Conservation (phyloP, 208 protist genomes). For the Acanthamoeba sp. region DNA sequence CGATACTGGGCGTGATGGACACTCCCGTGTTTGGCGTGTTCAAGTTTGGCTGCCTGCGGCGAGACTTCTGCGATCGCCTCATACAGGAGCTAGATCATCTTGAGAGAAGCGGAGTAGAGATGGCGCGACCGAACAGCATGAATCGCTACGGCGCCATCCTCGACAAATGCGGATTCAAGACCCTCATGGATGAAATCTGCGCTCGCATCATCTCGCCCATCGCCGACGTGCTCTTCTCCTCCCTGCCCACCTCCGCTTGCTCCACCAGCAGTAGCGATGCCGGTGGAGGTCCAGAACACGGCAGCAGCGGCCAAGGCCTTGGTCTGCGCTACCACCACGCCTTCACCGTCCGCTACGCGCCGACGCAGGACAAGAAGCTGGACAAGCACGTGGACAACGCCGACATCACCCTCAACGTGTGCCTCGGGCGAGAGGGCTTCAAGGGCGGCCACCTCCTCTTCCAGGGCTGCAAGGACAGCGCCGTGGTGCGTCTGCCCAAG, state of each 20-base stretch:
- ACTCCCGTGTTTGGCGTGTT: constrained; percentile 47
- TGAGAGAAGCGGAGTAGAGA: constrained; percentile 16
- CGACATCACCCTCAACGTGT: constrained; percentile 70
- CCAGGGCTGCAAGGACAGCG: constrained; percentile 49
- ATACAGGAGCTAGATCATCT: constrained; percentile 59
- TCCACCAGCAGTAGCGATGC: neutral
- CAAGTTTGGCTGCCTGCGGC: constrained; percentile 21
- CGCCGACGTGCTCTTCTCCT: constrained; percentile 20
- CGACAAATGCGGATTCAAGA: neutral
- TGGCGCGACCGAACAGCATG: constrained; percentile 63
- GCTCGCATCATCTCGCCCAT: constrained; percentile 47
- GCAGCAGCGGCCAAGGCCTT: neutral
- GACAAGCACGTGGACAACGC: constrained; percentile 47
- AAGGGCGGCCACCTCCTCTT: constrained; percentile 59
- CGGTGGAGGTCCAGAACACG: neutral
- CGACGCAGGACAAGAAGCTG: constrained; percentile 44
- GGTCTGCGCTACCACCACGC: constrained; percentile 38
- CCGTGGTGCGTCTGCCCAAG: constrained; percentile 11
- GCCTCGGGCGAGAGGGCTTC: constrained; percentile 50
- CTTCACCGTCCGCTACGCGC: constrained; percentile 56
- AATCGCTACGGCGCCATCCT: constrained; percentile 60
- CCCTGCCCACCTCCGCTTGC: neutral
- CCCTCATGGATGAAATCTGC: neutral
- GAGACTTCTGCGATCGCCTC: neutral
- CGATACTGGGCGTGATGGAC: constrained; percentile 27